A percentile compares a stretch with the other conserved stretches of the same genome.
Conservation (phyloP, 176 grass and related monocot genomes). For the Hordeum marinum region DNA sequence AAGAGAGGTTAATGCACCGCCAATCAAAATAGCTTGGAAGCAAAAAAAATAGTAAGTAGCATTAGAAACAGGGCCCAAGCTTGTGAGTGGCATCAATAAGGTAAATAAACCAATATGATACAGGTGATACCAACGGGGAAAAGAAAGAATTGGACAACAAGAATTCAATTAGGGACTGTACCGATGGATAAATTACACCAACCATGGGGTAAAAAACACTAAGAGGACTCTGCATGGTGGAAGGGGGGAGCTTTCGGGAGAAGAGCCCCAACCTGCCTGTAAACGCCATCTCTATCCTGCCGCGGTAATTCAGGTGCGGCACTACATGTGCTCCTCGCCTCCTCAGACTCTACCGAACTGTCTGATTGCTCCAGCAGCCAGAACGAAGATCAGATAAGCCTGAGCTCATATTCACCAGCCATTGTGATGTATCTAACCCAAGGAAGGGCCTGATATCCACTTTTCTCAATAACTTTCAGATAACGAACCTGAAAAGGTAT, state of each 20-base stretch:
- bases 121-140: slow-evolving; percentile 8
- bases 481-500: slow-evolving; percentile 72
- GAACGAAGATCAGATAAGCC: slow-evolving; percentile 59
- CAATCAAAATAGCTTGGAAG: neutral
- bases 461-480: slow-evolving; percentile 98
- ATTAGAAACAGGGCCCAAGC: neutral
- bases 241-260: neutral
- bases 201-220: neutral
- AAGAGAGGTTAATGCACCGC: neutral
- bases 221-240: neutral
- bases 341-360: neutral
- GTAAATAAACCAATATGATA: slow-evolving; percentile 12
- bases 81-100: neutral
- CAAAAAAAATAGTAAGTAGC: neutral
- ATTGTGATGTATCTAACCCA: slow-evolving; percentile 99
- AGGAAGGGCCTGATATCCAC: slow-evolving; percentile 90
- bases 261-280: neutral
- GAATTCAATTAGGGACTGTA: slow-evolving; percentile 1
- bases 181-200: neutral
- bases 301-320: neutral
- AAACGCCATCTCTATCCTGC: neutral
- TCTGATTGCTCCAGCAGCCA: neutral
- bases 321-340: neutral
- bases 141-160: neutral
- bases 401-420: slow-evolving; percentile 96